Base-by-base conservation (phyloP, 1,284 basidiomycete species). In the Trichosporon faecale region DNA sequence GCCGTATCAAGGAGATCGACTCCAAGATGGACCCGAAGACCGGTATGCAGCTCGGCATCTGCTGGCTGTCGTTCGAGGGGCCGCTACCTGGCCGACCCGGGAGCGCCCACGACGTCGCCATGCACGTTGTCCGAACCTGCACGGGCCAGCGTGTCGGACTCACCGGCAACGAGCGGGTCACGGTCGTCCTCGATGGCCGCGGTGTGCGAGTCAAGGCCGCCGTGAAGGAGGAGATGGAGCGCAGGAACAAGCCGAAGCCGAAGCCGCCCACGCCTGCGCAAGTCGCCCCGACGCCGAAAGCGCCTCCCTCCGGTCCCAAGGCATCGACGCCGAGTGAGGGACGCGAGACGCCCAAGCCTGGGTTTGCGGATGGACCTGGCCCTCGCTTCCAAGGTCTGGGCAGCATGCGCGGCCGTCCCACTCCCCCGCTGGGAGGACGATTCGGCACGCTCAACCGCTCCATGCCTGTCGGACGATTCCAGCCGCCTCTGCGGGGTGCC, bases 41-140 rank as follows among this genome's bases (percentile, higher is more conserved):
- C 23, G 94, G 94, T 14, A 90, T 89, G 72, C 89, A 91, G 16
- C 86, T 98, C 3, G 95, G 95, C 6, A 89, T 98, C 52, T 89
- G 92, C 66, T 89, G 88, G 78, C 87, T 98, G 76, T 89, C 88
- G 72, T 98, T 88, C 79, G 81, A 79, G 49, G 76, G 73, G 11
- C 82, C 78, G 33, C 72, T 70, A 23, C 70, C 72, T 16, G 76
- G 78, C 9, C 72, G 67, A 18, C 63, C 68, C 12, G 76, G 76
- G 2, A 77, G 77, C 0, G 77, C 77, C 16, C 75, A 85, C 75
- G 82, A 84, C 52, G 78, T 82, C 8, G 85, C 85, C 3, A 68
- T 70, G 33, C 68, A 77, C 21, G 85, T 83, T 9, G 76, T 83
- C 12, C 72, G 69, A 65, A 76, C 74, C 70, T 85, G 80, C 67